A percentile compares a stretch with the other conserved stretches of the same genome.
Conservation (phyloP, 164 flowering plant species). For the Vitis riparia region DNA sequence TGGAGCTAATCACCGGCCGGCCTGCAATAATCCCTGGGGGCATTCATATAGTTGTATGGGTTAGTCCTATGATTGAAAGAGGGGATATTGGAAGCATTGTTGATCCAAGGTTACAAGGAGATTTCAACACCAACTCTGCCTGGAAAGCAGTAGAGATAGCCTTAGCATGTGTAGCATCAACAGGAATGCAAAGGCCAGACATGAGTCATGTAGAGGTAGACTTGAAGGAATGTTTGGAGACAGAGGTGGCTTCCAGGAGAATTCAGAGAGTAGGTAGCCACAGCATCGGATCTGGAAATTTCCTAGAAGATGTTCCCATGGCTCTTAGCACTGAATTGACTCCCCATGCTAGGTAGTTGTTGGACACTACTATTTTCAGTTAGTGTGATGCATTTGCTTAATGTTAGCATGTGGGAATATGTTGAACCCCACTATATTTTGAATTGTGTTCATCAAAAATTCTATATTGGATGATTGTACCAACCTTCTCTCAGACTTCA, state of each 20-base stretch:
- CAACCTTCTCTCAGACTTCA: too few species aligned
- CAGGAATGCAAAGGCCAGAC: conserved; percentile 28
- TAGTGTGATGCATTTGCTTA: too few species aligned
- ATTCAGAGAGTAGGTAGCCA: background rate
- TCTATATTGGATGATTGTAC: too few species aligned
- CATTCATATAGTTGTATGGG: conserved; percentile 18
- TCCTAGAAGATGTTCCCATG: background rate
- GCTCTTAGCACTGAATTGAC: background rate
- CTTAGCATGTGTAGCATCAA: conserved; percentile 29
- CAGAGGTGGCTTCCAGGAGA: too few species aligned
- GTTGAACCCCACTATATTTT: too few species aligned
- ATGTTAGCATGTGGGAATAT: too few species aligned
- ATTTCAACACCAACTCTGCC: conserved; percentile 18
- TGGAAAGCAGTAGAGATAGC: conserved; percentile 35
- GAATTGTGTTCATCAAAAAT: too few species aligned
- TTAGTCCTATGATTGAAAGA: conserved; percentile 6
- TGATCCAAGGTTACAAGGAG: conserved; percentile 26
- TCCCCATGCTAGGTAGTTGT: background rate
- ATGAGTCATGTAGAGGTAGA: conserved; percentile 27
- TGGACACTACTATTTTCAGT: background rate
- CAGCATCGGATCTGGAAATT: background rate
- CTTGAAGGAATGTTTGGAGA: conserved; percentile 31
- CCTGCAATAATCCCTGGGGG: conserved; percentile 11
- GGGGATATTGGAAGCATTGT: conserved; percentile 20
- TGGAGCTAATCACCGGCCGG: conserved; percentile 26